Evolutionary conservation across 2,329 filamentous ascomycete genomes (phyloP).

Genomic region (Botrytis elliptica): DNA sequence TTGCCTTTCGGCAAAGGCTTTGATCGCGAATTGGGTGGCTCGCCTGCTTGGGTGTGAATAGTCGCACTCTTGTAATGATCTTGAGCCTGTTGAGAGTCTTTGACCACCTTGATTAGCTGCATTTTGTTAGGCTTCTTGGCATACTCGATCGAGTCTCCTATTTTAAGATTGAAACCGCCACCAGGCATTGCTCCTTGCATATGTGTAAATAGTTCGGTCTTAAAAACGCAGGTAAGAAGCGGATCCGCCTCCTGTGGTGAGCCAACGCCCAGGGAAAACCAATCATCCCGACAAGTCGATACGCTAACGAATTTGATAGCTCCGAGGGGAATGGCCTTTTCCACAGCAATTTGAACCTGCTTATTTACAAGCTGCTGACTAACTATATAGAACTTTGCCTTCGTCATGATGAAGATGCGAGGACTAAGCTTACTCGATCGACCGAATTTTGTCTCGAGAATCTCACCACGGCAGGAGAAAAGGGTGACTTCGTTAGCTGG

Average conservation of each 20-base stretch:
- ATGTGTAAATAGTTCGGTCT: slow-evolving; percentile 96
- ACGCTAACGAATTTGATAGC: slow-evolving; percentile 84
- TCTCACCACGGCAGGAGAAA: slow-evolving; percentile 89
- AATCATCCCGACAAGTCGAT: slow-evolving; percentile 86
- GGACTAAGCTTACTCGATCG: slow-evolving; percentile 92
- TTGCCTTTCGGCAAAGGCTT: slow-evolving; percentile 84
- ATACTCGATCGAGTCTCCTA: slow-evolving; percentile 85
- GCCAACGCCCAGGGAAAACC: slow-evolving; percentile 91
- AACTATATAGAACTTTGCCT: slow-evolving; percentile 83
- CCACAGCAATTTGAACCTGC: slow-evolving; percentile 76
- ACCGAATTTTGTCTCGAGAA: slow-evolving; percentile 91
- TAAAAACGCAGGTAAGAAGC: slow-evolving; percentile 89
- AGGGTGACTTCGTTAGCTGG: slow-evolving; percentile 70
- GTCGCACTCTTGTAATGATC: slow-evolving; percentile 94
- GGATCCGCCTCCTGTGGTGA: slow-evolving; percentile 90
- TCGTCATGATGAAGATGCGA: slow-evolving; percentile 80
- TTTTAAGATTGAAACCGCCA: slow-evolving; percentile 76
- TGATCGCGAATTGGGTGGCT: slow-evolving; percentile 78
- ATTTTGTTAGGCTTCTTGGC: slow-evolving; percentile 97
- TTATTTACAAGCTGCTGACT: slow-evolving; percentile 80
- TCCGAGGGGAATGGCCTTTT: slow-evolving; percentile 78
- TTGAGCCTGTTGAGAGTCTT: slow-evolving; percentile 73
- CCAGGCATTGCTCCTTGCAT: slow-evolving; percentile 72
- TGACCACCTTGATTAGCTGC: slow-evolving; percentile 82
- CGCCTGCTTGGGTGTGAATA: slow-evolving; percentile 82